A percentile compares a stretch with the other conserved stretches of the same genome.
phyloP scores from a whole-genome alignment of 2,329 filamentous ascomycete species.

The Fusarium robinianum region DNA sequence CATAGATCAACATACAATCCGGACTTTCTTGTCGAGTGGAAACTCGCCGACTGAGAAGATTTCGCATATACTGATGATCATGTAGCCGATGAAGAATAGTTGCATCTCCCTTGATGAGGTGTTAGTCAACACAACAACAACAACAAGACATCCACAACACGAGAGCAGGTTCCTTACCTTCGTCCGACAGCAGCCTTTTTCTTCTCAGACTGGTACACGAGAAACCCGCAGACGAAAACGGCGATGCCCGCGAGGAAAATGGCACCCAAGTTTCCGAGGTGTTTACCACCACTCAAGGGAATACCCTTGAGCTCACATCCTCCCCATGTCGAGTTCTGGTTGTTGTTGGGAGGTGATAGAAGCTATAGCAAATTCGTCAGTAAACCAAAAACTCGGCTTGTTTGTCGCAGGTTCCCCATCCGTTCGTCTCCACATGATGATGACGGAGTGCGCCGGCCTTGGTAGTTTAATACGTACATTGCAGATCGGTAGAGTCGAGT shows the following conservation, averaged over 20 bases:
- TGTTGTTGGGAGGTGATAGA: constrained; percentile 63
- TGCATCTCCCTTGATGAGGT: constrained; percentile 80
- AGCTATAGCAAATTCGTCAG: constrained; percentile 35
- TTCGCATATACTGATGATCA: constrained; percentile 89
- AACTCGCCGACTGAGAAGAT: constrained; percentile 95
- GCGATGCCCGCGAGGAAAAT: constrained; percentile 82
- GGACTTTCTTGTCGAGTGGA: constrained; percentile 70
- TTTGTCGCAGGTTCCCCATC: too few species aligned
- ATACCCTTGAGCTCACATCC: constrained; percentile 82
- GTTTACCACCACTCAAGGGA: constrained; percentile 63
- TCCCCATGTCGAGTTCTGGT: constrained; percentile 63
- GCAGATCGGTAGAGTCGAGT: constrained; percentile 81
- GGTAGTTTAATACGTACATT: constrained; percentile 70
- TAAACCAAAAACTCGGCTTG: constrained; percentile 24
- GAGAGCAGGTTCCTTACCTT: constrained; percentile 69
- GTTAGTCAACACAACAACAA: constrained; percentile 15
- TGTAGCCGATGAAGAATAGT: constrained; percentile 84
- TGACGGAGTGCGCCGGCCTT: constrained; percentile 10
- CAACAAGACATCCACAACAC: not conserved
- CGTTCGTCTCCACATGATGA: constrained; percentile 25
- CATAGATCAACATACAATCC: constrained; percentile 68
- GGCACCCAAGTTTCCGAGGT: constrained; percentile 88
- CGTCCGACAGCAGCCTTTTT: constrained; percentile 94
- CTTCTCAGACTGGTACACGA: constrained; percentile 80
- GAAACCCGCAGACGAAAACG: constrained; percentile 66